Evolutionary conservation across 2,329 filamentous ascomycete species (phyloP), one percentile per base, ranked within the genome.

Genomic region (Fusarium proliferatum): DNA sequence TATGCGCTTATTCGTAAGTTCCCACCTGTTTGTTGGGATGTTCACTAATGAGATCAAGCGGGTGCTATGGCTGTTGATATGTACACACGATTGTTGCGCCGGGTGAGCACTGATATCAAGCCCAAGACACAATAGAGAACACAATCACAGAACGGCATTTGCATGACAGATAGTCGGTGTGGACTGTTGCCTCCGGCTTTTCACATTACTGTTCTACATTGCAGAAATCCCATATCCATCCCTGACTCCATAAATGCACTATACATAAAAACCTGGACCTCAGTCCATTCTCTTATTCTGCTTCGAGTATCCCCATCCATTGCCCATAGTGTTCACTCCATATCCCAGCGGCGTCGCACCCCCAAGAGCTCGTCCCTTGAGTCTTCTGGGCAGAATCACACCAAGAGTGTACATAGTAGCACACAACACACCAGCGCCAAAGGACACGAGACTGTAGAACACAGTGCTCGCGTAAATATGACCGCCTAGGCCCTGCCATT

Each of bases 401-500:
- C 90, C 90, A 69, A 90, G 85, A 66, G 90, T 91, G 80, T 91
- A 92, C 63, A 88, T 88, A 39, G 84, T 87, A 8, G 87, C 86
- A 5, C 87, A 83, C 16, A 89, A 79, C 4, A 84, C 81, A 13
- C 90, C 90, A 1, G 89, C 88, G 17, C 86, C 80, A 74, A 91
- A 91, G 11, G 88, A 88, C 5, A 90, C 85, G 15, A 91, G 74
- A 65, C 87, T 85, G 81, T 92, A 92, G 69, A 91, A 91, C 2
- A 91, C 81, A 38, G 89, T 91, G 79, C 88, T 90, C 12, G 89
- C 88, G 78, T 89, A 91, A 38, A 91, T 85, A 73, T 91, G 89
- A 0, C 89, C 89, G 21, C 90, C 89, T 82, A 92, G 86, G 7
- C 90, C 90, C 67, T 88, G 85, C 90, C 90, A 92, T 81, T 91